Evolutionary conservation across 768 basidiomycete genomes (phyloP).

Genomic region (Tulasnella sp.): DNA sequence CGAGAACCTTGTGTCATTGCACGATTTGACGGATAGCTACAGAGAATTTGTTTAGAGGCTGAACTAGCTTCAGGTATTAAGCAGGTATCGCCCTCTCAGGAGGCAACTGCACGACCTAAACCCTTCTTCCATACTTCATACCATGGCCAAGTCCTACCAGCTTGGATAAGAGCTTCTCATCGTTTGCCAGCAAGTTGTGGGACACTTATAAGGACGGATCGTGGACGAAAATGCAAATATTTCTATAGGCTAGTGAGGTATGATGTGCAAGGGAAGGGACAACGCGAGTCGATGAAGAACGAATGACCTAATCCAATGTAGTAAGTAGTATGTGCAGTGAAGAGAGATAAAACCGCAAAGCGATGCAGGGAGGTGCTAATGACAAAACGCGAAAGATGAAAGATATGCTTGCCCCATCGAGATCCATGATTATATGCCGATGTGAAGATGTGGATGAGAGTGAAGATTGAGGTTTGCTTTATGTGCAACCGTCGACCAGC

Average conservation of each 20-base stretch:
- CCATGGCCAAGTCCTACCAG: no score
- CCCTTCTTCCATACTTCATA: no score
- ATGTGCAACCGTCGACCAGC: conserved; percentile 33
- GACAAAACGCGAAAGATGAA: not conserved
- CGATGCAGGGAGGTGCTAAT: not conserved
- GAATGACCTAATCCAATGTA: no score
- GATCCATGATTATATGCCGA: no score
- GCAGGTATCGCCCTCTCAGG: no score
- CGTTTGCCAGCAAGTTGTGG: not conserved
- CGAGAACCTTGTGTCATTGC: no score
- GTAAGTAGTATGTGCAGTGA: not conserved
- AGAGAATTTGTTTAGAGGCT: no score
- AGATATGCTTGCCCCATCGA: not conserved
- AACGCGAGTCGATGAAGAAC: not conserved
- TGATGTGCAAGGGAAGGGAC: not conserved
- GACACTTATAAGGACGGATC: not conserved
- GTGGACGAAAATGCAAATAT: not conserved
- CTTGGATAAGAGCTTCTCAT: no score
- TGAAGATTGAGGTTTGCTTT: not conserved
- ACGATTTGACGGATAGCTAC: no score
- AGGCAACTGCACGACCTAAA: no score
- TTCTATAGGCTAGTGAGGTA: not conserved
- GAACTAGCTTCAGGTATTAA: no score
- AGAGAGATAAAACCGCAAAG: not conserved
- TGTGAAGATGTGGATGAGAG: not conserved